A percentile compares a stretch with the other conserved stretches of the same genome.
Evolutionary conservation across 2,329 filamentous ascomycete species (phyloP).

Genomic region (Graphilbum sp.): DNA sequence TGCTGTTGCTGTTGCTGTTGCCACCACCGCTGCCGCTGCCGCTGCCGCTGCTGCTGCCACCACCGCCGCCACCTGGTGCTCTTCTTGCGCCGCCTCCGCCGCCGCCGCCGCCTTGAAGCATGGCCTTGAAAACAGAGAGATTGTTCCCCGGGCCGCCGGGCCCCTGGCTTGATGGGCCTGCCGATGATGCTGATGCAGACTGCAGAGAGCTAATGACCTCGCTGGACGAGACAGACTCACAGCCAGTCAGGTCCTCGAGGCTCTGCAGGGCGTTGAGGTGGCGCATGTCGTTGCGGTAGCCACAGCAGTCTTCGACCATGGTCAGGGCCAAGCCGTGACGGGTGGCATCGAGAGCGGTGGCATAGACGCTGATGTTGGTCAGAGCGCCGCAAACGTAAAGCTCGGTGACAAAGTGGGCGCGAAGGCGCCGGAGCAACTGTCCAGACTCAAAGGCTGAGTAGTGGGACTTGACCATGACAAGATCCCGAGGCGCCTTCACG

Average conservation of each 20-base stretch:
- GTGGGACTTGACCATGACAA: conserved; percentile 49
- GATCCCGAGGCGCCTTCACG: conserved; percentile 29
- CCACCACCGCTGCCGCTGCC: background rate
- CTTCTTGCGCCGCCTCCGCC: too few species aligned
- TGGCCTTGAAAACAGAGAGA: too few species aligned
- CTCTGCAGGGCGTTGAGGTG: conserved; percentile 55
- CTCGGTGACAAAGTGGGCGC: conserved; percentile 78
- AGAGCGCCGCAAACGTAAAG: conserved; percentile 78
- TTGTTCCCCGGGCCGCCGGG: too few species aligned
- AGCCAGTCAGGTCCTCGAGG: conserved; percentile 60
- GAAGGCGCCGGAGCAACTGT: conserved; percentile 55
- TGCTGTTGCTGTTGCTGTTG: background rate
- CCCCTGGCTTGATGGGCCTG: background rate
- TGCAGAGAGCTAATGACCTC: conserved; percentile 31
- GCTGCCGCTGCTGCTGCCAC: background rate
- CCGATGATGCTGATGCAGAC: background rate
- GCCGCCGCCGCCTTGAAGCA: too few species aligned
- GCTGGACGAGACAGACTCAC: conserved; percentile 42
- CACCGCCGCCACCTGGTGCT: too few species aligned
- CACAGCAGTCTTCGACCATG: conserved; percentile 75
- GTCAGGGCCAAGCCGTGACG: conserved; percentile 78
- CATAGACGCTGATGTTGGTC: conserved; percentile 77
- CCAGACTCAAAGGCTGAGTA: conserved; percentile 80
- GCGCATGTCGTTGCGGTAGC: conserved; percentile 53
- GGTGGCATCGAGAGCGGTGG: conserved; percentile 80